A percentile compares a stretch with the other conserved stretches of the same genome.
Evolutionary conservation across 1,139 yeast species (phyloP).

Genomic region (Nakaseomyces uthaithaninus): DNA sequence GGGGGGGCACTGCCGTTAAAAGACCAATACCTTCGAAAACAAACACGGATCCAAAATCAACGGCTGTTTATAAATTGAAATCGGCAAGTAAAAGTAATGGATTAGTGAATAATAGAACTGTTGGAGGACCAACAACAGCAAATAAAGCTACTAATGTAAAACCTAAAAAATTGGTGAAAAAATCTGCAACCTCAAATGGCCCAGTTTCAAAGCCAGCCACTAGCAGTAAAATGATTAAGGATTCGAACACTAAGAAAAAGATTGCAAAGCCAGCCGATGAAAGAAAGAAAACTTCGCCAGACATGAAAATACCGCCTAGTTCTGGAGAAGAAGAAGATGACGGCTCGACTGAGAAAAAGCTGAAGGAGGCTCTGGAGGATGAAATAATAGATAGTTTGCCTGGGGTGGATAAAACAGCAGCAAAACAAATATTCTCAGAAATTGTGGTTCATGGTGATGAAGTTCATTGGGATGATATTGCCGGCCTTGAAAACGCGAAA

Average conservation of each 20-base stretch:
- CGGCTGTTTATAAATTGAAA: background rate
- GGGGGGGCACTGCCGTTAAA: slow-evolving; percentile 7
- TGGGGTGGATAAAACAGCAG: slow-evolving; percentile 57
- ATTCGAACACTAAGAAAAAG: slow-evolving; percentile 5
- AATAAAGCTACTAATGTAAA: background rate
- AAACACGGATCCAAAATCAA: background rate
- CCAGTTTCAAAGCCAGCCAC: background rate
- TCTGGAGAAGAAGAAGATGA: slow-evolving; percentile 22
- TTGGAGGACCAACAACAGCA: background rate
- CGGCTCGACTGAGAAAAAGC: slow-evolving; percentile 11
- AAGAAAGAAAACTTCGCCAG: background rate
- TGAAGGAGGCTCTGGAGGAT: slow-evolving; percentile 31
- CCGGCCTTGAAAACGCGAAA: slow-evolving; percentile 87
- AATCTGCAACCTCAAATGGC: background rate
- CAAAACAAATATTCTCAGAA: slow-evolving; percentile 80
- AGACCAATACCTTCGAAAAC: background rate
- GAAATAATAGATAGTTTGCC: slow-evolving; percentile 34
- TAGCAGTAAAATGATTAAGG: background rate
- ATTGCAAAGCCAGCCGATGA: slow-evolving; percentile 7
- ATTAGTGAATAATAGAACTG: background rate
- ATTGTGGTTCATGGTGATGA: slow-evolving; percentile 92
- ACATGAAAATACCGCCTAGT: slow-evolving; percentile 28
- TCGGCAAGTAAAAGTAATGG: background rate
- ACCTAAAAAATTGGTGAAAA: background rate
- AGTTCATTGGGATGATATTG: slow-evolving; percentile 95